phyloP scores from a whole-genome alignment of 1,284 basidiomycete species.

The Sutorius eximius region DNA sequence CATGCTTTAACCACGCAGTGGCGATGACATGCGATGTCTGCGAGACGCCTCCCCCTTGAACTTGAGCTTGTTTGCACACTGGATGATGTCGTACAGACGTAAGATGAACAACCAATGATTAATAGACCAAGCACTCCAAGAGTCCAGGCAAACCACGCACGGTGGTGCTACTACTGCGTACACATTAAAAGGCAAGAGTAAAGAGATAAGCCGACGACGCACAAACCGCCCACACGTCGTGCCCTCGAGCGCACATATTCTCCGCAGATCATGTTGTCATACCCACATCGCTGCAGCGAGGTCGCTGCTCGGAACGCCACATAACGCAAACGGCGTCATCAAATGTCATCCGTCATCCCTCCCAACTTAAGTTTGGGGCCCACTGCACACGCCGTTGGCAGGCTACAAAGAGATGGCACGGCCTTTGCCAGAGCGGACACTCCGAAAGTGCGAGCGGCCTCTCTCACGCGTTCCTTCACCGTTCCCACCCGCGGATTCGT shows the following conservation, averaged over 20 bases:
- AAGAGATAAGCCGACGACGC: conserved; percentile 4
- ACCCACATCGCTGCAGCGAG: conserved; percentile 36
- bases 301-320: conserved; percentile 32
- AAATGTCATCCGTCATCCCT: conserved; percentile 21
- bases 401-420: conserved; percentile 77
- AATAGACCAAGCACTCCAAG: conserved; percentile 17
- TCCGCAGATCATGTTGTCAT: conserved; percentile 34
- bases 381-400: conserved; percentile 29
- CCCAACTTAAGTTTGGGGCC: conserved; percentile 24
- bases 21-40: conserved; percentile 26
- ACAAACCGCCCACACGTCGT: conserved; percentile 10
- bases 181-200: conserved; percentile 17
- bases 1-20: conserved; percentile 32
- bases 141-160: conserved; percentile 16
- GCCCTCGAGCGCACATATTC: conserved; percentile 16
- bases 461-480: conserved; percentile 50
- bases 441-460: conserved; percentile 61
- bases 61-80: conserved; percentile 2
- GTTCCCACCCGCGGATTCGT: conserved; percentile 50
- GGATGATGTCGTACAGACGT: conserved; percentile 18
- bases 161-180: not conserved
- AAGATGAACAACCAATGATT: conserved; percentile 15
- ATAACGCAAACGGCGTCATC: conserved; percentile 34
- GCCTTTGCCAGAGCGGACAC: conserved; percentile 58
- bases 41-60: not conserved